Evolutionary conservation across 805 yeast genomes (phyloP).

Genomic region (Maudiozyma pseudohumilis): DNA sequence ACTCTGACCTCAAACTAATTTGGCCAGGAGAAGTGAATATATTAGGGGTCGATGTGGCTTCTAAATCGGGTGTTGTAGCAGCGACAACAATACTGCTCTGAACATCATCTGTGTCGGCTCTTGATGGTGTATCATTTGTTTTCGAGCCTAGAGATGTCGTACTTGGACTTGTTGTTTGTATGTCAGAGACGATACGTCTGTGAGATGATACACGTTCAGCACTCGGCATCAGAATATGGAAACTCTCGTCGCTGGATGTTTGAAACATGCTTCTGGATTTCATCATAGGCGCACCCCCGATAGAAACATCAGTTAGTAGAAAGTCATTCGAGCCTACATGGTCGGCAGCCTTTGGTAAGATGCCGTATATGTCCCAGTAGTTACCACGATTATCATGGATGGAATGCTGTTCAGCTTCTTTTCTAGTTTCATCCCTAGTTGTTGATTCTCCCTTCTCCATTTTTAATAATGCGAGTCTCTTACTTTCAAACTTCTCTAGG

Average conservation of each 20-base stretch:
- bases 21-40: background rate
- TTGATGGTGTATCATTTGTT: background rate
- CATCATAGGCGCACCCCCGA: background rate
- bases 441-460: background rate
- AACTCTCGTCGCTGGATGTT: background rate
- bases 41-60: background rate
- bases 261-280: background rate
- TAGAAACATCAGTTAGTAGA: background rate
- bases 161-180: background rate
- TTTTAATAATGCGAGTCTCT: slow-evolving; percentile 3
- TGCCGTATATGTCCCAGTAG: slow-evolving; percentile 1
- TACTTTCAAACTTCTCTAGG: slow-evolving; percentile 8
- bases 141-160: background rate
- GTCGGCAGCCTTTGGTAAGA: background rate
- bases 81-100: background rate
- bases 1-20: background rate
- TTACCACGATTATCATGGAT: background rate
- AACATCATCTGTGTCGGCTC: background rate
- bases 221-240: slow-evolving; percentile 1
- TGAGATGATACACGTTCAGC: background rate
- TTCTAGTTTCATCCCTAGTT: background rate
- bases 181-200: background rate
- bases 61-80: slow-evolving; percentile 1
- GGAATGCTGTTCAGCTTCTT: background rate
- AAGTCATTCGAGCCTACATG: background rate